Conservation (phyloP, 345 rosid species). For the Lepidium sativum region DNA sequence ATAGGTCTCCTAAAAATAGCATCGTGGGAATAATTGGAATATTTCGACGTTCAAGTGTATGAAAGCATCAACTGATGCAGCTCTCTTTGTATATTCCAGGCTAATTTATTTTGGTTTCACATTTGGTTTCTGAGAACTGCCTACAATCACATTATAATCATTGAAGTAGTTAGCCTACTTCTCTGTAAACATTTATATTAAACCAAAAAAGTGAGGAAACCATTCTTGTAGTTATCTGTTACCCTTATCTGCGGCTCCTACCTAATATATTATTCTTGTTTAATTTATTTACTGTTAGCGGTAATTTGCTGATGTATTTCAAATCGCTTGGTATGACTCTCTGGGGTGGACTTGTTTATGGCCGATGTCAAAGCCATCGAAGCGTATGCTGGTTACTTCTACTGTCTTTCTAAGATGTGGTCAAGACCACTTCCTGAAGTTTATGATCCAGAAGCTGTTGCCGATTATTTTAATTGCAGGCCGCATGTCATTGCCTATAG, state of each 20-base stretch:
- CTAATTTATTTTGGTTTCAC: neutral
- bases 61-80: neutral
- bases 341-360: constrained; percentile 77
- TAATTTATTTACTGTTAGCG: neutral
- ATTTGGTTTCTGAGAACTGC: neutral
- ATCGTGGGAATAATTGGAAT: neutral
- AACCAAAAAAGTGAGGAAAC: neutral
- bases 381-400: constrained; percentile 58
- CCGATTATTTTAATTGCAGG: constrained; percentile 75
- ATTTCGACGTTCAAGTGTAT: neutral
- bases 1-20: neutral
- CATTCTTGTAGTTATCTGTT: neutral
- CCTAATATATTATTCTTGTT: neutral
- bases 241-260: neutral
- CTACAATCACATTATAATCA: neutral
- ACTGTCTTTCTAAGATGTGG: constrained; percentile 60
- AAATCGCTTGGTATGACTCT: constrained; percentile 41
- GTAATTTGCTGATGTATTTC: constrained; percentile 14
- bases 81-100: neutral
- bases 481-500: constrained; percentile 83
- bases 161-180: neutral
- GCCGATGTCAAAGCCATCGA: constrained; percentile 92
- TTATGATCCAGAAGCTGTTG: constrained; percentile 64
- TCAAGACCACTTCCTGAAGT: constrained; percentile 89
- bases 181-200: neutral